These are phyloP conservation scores for Myrica gale DNA, from an alignment of 306 rosid species.

Conservation along the genomic window DNA sequence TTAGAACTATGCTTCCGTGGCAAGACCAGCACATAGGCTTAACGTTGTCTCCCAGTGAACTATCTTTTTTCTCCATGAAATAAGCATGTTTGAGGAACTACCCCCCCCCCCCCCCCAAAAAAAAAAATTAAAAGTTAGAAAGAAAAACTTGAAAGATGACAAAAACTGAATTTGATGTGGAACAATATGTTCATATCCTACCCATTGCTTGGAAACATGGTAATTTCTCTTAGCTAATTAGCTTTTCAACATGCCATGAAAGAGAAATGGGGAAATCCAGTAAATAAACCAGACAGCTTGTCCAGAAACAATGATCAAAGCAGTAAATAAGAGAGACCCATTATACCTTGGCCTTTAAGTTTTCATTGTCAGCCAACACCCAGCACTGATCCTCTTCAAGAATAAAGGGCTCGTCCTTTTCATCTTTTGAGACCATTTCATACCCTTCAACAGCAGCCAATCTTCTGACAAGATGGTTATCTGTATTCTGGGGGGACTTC, in stretches of 20 bases:
- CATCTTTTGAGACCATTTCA: constrained; percentile 83
- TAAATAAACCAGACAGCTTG: constrained; percentile 11
- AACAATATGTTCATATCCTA: neutral
- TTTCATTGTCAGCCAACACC: constrained; percentile 85
- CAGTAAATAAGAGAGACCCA: constrained; percentile 16
- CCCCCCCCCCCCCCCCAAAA: neutral
- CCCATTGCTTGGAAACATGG: constrained; percentile 12
- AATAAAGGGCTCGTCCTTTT: constrained; percentile 72
- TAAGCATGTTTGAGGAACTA: neutral
- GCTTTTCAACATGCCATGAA: constrained; percentile 6
- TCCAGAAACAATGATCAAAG: constrained; percentile 2
- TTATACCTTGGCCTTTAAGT: constrained; percentile 74
- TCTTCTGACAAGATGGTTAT: constrained; percentile 73
- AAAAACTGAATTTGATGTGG: neutral
- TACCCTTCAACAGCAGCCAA: constrained; percentile 85
- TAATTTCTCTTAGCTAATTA: constrained; percentile 8
- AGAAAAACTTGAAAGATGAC: neutral
- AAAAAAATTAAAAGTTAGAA: neutral
- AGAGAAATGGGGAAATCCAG: constrained; percentile 3
- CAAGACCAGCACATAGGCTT: neutral
- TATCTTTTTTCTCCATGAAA: neutral
- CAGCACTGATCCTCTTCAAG: constrained; percentile 90
- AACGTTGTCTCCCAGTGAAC: neutral
- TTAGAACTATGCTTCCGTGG: neutral
- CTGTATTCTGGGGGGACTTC: constrained; percentile 72